Percentiles rank a stretch among this genome's conserved stretches.
These are phyloP conservation scores for Aspergillus coremiiformis DNA, from an alignment of 495 filamentous ascomycete species.

Conservation along the genomic window DNA sequence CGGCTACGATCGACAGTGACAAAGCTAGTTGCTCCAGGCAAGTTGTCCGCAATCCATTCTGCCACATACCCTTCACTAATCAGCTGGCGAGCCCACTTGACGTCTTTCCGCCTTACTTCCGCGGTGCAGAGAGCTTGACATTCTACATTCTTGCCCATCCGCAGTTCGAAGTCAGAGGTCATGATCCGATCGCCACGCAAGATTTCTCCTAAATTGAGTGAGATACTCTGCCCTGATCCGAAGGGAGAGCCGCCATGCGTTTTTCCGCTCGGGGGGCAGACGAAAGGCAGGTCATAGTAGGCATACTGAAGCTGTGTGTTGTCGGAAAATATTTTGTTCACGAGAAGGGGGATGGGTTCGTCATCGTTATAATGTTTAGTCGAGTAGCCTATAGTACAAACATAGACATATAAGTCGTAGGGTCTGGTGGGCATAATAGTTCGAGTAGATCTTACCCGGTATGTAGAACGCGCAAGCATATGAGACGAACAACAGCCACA, in stretches of 20 bases:
- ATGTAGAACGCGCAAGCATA: slow-evolving; percentile 64
- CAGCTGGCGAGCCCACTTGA: slow-evolving; percentile 66
- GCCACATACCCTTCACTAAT: slow-evolving; percentile 79
- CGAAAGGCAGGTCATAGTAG: slow-evolving; percentile 87
- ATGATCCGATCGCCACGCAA: slow-evolving; percentile 85
- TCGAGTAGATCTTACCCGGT: slow-evolving; percentile 49
- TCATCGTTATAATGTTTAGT: slow-evolving; percentile 74
- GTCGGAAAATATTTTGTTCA: slow-evolving; percentile 94
- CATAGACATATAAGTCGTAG: slow-evolving; percentile 14
- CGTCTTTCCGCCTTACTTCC: slow-evolving; percentile 54
- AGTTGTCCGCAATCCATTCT: slow-evolving; percentile 95
- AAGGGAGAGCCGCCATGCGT: slow-evolving; percentile 62
- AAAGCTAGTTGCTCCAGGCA: slow-evolving; percentile 88
- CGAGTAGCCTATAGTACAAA: slow-evolving; percentile 50
- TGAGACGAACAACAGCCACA: slow-evolving; percentile 37
- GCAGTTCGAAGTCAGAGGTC: slow-evolving; percentile 79
- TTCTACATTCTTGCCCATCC: slow-evolving; percentile 71
- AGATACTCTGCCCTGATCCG: slow-evolving; percentile 71
- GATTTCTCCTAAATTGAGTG: slow-evolving; percentile 88
- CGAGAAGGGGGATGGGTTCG: slow-evolving; percentile 78
- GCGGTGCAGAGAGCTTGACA: slow-evolving; percentile 70
- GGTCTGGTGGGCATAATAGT: slow-evolving; percentile 1
- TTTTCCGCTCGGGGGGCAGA: slow-evolving; percentile 72
- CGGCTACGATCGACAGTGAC: slow-evolving; percentile 81
- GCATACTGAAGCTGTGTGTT: slow-evolving; percentile 89